These are phyloP conservation scores for Talaromyces verruculosus DNA, from an alignment of 2,329 filamentous ascomycete species.

Conservation along the genomic window DNA sequence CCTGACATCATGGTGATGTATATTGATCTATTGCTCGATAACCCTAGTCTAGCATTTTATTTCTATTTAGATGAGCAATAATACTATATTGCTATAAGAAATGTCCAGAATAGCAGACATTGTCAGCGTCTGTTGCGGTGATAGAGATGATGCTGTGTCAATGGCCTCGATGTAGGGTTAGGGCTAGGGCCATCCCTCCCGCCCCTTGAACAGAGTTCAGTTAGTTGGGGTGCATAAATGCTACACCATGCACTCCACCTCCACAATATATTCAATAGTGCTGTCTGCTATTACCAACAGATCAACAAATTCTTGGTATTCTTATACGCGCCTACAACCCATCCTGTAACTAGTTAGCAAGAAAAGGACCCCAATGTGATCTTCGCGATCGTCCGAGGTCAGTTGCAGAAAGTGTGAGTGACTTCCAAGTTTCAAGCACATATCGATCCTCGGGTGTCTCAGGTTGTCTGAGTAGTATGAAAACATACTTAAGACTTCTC, in stretches of 20 bases:
- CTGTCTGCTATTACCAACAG: not conserved
- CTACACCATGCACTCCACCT: conserved; percentile 4
- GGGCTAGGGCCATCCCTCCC: not conserved
- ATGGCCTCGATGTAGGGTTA: not conserved
- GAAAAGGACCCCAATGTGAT: not conserved
- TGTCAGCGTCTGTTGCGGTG: not conserved
- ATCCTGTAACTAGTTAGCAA: not conserved
- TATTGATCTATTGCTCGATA: not conserved
- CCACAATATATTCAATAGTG: not conserved
- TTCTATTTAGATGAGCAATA: no score
- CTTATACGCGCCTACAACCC: not conserved
- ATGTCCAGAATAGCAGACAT: not conserved
- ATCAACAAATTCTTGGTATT: not conserved
- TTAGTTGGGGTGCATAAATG: not conserved
- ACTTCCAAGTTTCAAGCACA: not conserved
- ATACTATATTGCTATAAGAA: not conserved
- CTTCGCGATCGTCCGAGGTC: not conserved
- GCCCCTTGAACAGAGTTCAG: not conserved
- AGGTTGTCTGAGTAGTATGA: not conserved
- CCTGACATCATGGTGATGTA: conserved; percentile 13
- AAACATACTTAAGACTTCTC: no score
- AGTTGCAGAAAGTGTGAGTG: not conserved
- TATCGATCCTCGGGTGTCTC: conserved; percentile 2
- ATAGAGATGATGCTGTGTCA: not conserved
- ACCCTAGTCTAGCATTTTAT: not conserved